Percentiles rank a stretch among this genome's conserved stretches.
These are phyloP conservation scores for Sugiyamaella xylanicola DNA, from an alignment of 1,139 yeast genomes.

Conservation along the genomic window DNA sequence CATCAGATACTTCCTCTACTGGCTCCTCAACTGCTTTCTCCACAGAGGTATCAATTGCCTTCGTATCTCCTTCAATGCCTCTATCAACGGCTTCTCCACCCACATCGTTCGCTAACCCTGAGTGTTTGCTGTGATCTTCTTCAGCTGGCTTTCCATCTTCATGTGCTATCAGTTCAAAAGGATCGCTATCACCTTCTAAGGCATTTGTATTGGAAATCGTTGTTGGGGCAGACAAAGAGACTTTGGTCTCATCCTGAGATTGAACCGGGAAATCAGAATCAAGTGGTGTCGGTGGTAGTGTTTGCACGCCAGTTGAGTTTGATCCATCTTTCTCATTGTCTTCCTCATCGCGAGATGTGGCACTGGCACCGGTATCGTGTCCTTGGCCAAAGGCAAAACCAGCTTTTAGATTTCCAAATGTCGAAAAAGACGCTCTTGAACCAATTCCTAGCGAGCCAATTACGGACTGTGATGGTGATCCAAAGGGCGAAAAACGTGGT, in stretches of 20 bases:
- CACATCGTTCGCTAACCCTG: no score
- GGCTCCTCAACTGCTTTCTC: no score
- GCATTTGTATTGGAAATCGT: not conserved
- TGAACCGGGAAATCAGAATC: not conserved
- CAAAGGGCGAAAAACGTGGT: not conserved
- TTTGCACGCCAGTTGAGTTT: not conserved
- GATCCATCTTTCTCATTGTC: slow-evolving; percentile 1
- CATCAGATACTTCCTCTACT: no score
- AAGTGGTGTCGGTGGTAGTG: not conserved
- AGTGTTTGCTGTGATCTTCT: no score
- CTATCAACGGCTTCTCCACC: no score
- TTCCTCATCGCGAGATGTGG: not conserved
- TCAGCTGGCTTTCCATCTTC: no score
- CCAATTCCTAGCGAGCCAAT: slow-evolving; percentile 4
- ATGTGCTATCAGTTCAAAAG: no score
- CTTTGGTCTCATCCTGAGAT: no score
- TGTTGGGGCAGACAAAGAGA: slow-evolving; percentile 16
- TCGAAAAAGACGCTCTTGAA: slow-evolving; percentile 4
- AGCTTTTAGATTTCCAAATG: slow-evolving; percentile 18
- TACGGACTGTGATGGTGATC: not conserved
- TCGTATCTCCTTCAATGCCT: no score
- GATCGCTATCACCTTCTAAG: not conserved
- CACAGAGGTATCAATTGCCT: no score
- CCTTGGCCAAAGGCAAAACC: slow-evolving; percentile 21
- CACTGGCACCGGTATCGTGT: not conserved